Percentiles rank a stretch among this genome's conserved stretches.
These are phyloP conservation scores for Malus asiatica DNA, from an alignment of 306 rosid genomes.

Conservation along the genomic window DNA sequence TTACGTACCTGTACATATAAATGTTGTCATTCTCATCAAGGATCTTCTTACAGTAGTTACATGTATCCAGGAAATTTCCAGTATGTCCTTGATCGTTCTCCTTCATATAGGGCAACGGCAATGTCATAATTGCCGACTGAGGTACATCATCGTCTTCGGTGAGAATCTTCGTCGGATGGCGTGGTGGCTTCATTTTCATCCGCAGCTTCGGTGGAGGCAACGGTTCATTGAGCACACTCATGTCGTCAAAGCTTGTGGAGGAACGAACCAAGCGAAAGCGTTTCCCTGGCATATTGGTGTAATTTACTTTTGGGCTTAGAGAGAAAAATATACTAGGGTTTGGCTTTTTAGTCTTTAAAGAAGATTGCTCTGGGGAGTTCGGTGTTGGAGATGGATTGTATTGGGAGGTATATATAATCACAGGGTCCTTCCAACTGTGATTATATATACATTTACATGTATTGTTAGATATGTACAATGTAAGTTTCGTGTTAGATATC, in stretches of 20 bases:
- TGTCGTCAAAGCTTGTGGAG: background rate
- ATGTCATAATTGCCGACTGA: background rate
- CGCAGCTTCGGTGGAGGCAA: background rate
- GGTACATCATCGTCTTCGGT: background rate
- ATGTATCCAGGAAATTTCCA: background rate
- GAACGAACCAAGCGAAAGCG: slow-evolving; percentile 7
- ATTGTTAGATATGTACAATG: background rate
- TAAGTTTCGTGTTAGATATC: background rate
- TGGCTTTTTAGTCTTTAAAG: background rate
- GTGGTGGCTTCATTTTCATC: background rate
- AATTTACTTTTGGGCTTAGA: background rate
- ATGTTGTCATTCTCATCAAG: background rate
- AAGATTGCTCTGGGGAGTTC: background rate
- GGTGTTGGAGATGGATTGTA: background rate
- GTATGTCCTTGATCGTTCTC: background rate
- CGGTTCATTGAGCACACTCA: background rate
- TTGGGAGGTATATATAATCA: background rate
- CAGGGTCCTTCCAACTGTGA: background rate
- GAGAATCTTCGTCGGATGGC: background rate
- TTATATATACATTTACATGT: background rate
- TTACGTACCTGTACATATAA: slow-evolving; percentile 12
- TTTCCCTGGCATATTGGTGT: slow-evolving; percentile 2
- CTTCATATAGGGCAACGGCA: background rate
- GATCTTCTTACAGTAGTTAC: background rate
- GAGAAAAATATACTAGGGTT: background rate